Conservation (phyloP, 176 grass and related monocot genomes). For the Panicum miliaceum region DNA sequence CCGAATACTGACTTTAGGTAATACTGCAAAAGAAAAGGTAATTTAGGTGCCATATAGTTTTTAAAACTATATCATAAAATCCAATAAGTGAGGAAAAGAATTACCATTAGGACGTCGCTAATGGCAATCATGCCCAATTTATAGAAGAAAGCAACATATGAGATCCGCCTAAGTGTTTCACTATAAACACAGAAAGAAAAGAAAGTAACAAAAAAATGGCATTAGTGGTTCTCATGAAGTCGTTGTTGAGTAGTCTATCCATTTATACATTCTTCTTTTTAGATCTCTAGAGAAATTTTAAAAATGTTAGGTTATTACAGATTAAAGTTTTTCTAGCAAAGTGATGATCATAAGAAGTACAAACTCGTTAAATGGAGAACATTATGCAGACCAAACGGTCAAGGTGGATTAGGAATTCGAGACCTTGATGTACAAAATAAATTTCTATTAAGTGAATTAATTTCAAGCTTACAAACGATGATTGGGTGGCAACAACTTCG, state of each 20-base stretch:
- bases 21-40: conserved; percentile 55
- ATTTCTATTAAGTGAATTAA: not conserved
- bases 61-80: not conserved
- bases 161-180: conserved; percentile 58
- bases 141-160: conserved; percentile 80
- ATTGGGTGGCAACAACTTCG: not conserved
- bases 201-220: not conserved
- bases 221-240: not conserved
- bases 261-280: not conserved
- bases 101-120: conserved; percentile 76
- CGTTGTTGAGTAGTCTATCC: not conserved
- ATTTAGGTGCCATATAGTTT: not conserved
- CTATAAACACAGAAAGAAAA: conserved; percentile 53
- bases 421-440: not conserved
- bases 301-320: not conserved
- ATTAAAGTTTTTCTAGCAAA: not conserved
- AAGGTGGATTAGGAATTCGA: not conserved
- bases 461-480: not conserved
- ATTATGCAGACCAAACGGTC: not conserved
- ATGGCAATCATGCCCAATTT: conserved; percentile 89
- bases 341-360: not conserved
- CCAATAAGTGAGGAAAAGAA: not conserved
- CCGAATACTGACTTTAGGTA: conserved; percentile 88
- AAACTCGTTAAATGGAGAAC: not conserved
- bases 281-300: not conserved